Base-by-base conservation (phyloP, 192 early-diverging fungal genomes). In the Anaeromyces robustus region DNA sequence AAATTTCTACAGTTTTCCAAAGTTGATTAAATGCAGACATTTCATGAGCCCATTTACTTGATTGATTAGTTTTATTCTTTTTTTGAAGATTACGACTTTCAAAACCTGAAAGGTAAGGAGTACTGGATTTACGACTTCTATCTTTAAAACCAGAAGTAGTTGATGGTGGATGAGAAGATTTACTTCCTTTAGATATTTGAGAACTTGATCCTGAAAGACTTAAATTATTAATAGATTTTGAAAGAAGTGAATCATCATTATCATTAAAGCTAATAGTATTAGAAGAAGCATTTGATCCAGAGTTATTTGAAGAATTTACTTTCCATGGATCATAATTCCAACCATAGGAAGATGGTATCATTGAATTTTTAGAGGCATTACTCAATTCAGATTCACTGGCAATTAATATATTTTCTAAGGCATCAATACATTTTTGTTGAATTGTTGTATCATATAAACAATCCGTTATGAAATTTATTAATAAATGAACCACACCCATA, bases 351-450 rank as follows among this genome's bases (percentile, higher is more conserved):
- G 26, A 11, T 18, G 22, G 6, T 68, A 18, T 18, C 18, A 68
- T 68, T 11, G 18, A 7, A 68, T 68, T 68, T 68, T 68, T 68
- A 4, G 11, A 68, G 16, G 37, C 37, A 68, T 22, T 68, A 68
- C 4, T 68, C 28, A 68, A n/a, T 68, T 87, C 87, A n/a, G 80
- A 39, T 19, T 87, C 88, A 22, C 88, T 88, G 17, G 87, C 82
- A 68, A 83, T 84, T 29, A 89, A 79, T 59, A 89, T 88, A 30
- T 85, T 86, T 17, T 89, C 85, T 29, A 89, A 77, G 13, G 85
- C 86, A 81, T 89, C 87, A 30, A 89, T 68, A 30, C 82, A 81
- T 0, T 86, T 85, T 34, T 79, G 83, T 29, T 84, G 81, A 77
- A 88, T 86, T 29, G 85, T 83, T 79, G 81, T 84, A 37, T 89